Conservation (phyloP, 2,329 filamentous ascomycete species). For the Leptographium wingfieldii region DNA sequence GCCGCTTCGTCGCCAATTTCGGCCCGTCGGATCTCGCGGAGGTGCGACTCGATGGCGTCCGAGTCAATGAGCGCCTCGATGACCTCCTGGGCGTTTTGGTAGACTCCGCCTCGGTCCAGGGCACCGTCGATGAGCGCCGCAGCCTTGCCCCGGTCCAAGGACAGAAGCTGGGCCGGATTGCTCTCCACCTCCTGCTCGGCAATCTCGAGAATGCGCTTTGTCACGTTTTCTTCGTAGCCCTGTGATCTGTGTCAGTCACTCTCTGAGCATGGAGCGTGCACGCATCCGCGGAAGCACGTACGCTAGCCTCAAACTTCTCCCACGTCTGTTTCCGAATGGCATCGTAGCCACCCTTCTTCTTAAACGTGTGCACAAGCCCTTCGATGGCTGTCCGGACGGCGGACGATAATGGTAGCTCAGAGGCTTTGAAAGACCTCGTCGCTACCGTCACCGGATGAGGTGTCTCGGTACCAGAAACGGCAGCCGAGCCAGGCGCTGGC, state of each 20-base stretch:
- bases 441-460: neutral
- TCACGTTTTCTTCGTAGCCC: slow-evolving; percentile 58
- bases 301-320: slow-evolving; percentile 59
- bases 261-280: no score
- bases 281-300: slow-evolving; percentile 25
- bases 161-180: slow-evolving; percentile 58
- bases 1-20: slow-evolving; percentile 61
- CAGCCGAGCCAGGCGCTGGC: neutral
- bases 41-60: slow-evolving; percentile 52
- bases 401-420: slow-evolving; percentile 61
- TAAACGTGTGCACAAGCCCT: slow-evolving; percentile 64
- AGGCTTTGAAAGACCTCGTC: slow-evolving; percentile 44
- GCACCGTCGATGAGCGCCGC: slow-evolving; percentile 67
- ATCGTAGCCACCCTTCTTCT: slow-evolving; percentile 79
- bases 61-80: slow-evolving; percentile 58
- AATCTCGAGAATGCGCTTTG: slow-evolving; percentile 53
- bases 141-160: slow-evolving; percentile 60
- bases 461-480: neutral
- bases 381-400: slow-evolving; percentile 65
- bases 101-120: slow-evolving; percentile 63
- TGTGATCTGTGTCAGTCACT: slow-evolving; percentile 19
- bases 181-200: slow-evolving; percentile 64
- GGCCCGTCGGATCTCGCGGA: slow-evolving; percentile 53
- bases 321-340: slow-evolving; percentile 63
- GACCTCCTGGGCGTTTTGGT: slow-evolving; percentile 55